Conservation (phyloP, 768 basidiomycete genomes). For the Xanthoconium stramineum region DNA sequence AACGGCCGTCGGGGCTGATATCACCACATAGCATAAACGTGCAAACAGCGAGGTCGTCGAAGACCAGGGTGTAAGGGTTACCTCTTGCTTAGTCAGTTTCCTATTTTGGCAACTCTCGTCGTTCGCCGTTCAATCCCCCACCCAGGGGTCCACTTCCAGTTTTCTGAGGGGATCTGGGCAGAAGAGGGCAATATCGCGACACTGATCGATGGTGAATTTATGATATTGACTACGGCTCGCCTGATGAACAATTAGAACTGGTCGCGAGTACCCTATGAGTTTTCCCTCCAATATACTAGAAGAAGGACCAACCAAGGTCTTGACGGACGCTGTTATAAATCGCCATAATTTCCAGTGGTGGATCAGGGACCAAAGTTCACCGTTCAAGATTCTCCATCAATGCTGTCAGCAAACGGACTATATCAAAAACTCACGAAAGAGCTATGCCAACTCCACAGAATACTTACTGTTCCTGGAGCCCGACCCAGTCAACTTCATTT, state of each 20-base stretch:
- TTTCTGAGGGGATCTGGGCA: no score
- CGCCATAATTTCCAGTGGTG: constrained; percentile 17
- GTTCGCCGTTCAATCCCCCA: not conserved
- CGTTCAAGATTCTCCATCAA: constrained; percentile 4
- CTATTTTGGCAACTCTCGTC: constrained; percentile 19
- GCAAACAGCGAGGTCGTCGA: constrained; percentile 19
- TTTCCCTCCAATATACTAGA: no score
- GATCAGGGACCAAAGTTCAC: not conserved
- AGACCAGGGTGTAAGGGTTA: constrained; percentile 22
- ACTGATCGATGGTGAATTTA: no score
- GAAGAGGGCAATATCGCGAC: no score
- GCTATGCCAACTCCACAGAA: no score
- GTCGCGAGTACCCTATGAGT: constrained; percentile 37
- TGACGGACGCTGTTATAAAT: constrained; percentile 37
- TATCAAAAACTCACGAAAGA: no score
- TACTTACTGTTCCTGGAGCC: no score
- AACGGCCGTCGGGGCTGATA: constrained; percentile 25
- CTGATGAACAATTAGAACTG: constrained; percentile 28
- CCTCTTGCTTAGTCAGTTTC: constrained; percentile 22
- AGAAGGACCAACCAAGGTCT: constrained; percentile 35
- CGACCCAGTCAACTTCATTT: no score
- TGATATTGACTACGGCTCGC: not conserved
- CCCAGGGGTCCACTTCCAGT: no score
- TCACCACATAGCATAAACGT: constrained; percentile 36
- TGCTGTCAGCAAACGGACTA: not conserved